A percentile compares a stretch with the other conserved stretches of the same genome.
phyloP scores from a whole-genome alignment of 1,284 basidiomycete genomes.

The Ceratobasidium sp. region DNA sequence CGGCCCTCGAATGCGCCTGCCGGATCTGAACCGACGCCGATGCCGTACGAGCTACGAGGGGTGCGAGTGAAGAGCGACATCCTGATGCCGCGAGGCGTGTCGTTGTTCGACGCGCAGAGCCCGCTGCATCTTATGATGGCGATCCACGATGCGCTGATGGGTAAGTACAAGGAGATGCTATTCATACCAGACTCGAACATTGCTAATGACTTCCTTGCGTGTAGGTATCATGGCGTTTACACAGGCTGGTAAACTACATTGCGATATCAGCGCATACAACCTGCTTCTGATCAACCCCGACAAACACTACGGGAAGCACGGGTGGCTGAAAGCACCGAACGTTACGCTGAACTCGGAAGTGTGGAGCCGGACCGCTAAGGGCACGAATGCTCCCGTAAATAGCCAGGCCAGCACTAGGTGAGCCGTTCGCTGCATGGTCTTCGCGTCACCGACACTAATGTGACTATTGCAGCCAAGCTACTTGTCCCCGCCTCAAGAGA shows the following conservation, averaged over 20 bases:
- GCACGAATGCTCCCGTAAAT: background rate
- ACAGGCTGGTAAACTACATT: conserved; percentile 1
- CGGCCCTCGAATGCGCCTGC: background rate
- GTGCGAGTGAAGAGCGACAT: conserved; percentile 6
- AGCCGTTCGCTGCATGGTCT: background rate
- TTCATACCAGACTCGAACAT: background rate
- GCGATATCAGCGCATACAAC: conserved; percentile 22
- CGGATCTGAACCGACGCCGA: background rate
- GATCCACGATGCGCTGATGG: conserved; percentile 6
- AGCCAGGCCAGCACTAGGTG: background rate
- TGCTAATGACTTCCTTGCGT: background rate
- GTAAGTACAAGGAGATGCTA: background rate
- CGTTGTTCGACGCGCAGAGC: background rate
- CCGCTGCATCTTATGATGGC: conserved; percentile 1
- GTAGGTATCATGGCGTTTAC: conserved; percentile 11
- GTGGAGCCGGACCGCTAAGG: background rate
- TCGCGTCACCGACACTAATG: background rate
- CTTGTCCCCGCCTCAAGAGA: background rate
- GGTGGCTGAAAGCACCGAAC: background rate
- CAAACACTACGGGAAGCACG: background rate
- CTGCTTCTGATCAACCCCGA: background rate
- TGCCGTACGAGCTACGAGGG: too few relatives aligned
- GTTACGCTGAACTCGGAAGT: background rate
- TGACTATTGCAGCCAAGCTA: background rate
- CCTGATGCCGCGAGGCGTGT: conserved; percentile 17